These are phyloP conservation scores for Solanum acaule DNA, from an alignment of 257 asterid genomes.

Conservation along the genomic window DNA sequence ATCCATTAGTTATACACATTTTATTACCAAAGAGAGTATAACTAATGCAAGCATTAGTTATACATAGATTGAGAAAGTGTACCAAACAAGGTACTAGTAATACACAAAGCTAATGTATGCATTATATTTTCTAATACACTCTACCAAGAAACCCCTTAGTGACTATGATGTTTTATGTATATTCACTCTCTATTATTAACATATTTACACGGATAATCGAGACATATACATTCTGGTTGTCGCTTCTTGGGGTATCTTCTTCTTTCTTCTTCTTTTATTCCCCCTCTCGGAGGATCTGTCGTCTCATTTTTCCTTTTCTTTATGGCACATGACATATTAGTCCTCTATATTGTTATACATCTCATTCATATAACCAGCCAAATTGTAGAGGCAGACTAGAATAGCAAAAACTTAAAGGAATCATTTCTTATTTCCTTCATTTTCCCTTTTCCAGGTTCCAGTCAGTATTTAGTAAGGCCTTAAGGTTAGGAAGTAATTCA, in stretches of 20 bases:
- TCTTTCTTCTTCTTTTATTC: neutral
- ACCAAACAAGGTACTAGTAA: too few relatives aligned
- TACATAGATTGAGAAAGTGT: too few relatives aligned
- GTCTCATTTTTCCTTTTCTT: neutral
- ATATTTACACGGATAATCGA: neutral
- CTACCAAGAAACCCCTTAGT: neutral
- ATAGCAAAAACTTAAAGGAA: neutral
- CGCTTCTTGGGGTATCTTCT: neutral
- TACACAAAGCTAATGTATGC: too few relatives aligned
- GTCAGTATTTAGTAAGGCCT: neutral
- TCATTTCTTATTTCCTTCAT: neutral
- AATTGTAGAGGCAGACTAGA: neutral
- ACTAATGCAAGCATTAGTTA: too few relatives aligned
- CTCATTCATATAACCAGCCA: neutral
- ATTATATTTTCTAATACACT: too few relatives aligned
- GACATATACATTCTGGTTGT: neutral
- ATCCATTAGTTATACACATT: too few relatives aligned
- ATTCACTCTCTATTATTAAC: neutral
- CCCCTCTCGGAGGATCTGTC: neutral
- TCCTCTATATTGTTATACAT: neutral
- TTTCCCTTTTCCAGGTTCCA: neutral
- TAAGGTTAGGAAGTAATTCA: neutral
- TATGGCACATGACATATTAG: neutral
- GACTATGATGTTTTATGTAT: neutral
- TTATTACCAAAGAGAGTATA: too few relatives aligned